Conservation (phyloP, 306 rosid genomes). For the Geum urbanum region DNA sequence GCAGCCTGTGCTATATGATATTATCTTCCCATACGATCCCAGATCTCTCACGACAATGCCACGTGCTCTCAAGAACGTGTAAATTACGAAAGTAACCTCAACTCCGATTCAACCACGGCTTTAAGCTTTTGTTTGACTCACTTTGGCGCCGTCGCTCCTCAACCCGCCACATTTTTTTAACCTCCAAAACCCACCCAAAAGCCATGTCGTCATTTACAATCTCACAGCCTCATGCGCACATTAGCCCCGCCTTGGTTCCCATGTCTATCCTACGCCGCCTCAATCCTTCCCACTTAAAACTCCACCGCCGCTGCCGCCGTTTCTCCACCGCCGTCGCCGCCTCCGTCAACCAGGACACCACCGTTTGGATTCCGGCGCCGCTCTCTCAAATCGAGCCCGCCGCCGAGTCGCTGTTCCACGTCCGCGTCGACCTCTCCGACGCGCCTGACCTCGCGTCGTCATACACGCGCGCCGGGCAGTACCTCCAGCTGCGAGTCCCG, state of each 20-base stretch:
- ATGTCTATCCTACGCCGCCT: slow-evolving; percentile 82
- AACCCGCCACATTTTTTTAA: slow-evolving; percentile 6
- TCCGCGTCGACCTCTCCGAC: slow-evolving; percentile 76
- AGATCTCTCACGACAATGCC: slow-evolving; percentile 30
- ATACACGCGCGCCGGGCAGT: slow-evolving; percentile 78
- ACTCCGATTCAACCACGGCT: not conserved
- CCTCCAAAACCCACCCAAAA: not conserved
- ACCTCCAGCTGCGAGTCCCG: slow-evolving; percentile 70
- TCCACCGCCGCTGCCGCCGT: slow-evolving; percentile 22
- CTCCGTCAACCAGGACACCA: slow-evolving; percentile 69
- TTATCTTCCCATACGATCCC: slow-evolving; percentile 17
- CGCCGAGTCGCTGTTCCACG: slow-evolving; percentile 83
- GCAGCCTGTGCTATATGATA: not conserved
- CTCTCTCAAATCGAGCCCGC: slow-evolving; percentile 60
- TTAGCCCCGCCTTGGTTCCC: slow-evolving; percentile 47
- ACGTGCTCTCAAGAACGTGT: slow-evolving; percentile 37
- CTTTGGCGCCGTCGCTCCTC: slow-evolving; percentile 31
- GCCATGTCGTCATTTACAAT: slow-evolving; percentile 40
- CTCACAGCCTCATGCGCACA: slow-evolving; percentile 55
- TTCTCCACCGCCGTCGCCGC: slow-evolving; percentile 47
- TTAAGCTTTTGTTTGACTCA: slow-evolving; percentile 6
- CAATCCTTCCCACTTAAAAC: slow-evolving; percentile 27
- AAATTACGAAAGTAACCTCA: slow-evolving; percentile 7
- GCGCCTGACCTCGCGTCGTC: slow-evolving; percentile 65
- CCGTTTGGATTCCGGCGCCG: slow-evolving; percentile 75